These are phyloP conservation scores for Helianthus annuus DNA, from an alignment of 129 eudicot species.

Conservation along the genomic window DNA sequence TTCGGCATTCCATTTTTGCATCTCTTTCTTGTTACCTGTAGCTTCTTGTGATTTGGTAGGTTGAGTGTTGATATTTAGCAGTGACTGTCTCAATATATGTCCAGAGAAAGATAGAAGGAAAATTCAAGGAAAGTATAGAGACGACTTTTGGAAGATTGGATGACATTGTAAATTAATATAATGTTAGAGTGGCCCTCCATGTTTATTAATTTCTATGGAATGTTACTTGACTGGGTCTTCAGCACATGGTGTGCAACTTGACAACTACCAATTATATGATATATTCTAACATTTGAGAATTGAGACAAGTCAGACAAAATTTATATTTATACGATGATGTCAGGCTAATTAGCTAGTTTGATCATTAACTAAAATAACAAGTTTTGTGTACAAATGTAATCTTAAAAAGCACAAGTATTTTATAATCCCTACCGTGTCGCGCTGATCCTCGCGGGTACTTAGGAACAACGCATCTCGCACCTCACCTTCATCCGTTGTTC, in stretches of 20 bases:
- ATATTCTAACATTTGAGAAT: background rate
- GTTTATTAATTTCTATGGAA: background rate
- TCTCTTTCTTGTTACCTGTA: background rate
- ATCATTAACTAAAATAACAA: too few species aligned
- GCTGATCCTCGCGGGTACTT: too few species aligned
- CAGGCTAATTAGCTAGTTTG: background rate
- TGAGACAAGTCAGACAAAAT: background rate
- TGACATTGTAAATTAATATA: background rate
- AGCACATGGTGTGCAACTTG: background rate
- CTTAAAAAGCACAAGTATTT: too few species aligned
- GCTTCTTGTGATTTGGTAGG: background rate
- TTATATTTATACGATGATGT: background rate
- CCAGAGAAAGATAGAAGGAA: slow-evolving; percentile 1
- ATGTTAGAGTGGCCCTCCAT: background rate
- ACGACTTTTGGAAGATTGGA: background rate
- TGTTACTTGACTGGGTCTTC: background rate
- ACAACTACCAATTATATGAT: background rate
- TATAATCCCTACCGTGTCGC: too few species aligned
- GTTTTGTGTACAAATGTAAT: too few species aligned
- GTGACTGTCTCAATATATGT: slow-evolving; percentile 10
- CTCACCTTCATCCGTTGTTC: too few species aligned
- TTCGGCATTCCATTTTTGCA: slow-evolving; percentile 56
- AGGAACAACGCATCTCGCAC: too few species aligned
- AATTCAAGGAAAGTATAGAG: background rate
- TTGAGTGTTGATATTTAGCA: slow-evolving; percentile 1